A percentile compares a stretch with the other conserved stretches of the same genome.
Conservation (phyloP, 768 basidiomycete species). For the Termitomyces sp. region DNA sequence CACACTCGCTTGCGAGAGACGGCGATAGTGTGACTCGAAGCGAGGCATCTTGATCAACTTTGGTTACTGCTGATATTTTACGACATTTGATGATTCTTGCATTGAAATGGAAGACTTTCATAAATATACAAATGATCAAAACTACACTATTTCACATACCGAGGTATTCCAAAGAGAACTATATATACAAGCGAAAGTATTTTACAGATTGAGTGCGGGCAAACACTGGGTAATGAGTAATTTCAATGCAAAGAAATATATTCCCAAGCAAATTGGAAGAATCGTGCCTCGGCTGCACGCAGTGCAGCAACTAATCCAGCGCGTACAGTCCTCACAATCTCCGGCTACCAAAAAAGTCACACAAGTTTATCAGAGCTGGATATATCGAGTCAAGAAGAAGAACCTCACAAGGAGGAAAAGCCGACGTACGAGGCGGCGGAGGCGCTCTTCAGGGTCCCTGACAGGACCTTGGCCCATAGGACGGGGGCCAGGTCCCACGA, state of each 20-base stretch:
- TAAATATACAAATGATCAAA: too few relatives aligned
- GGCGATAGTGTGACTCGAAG: not conserved
- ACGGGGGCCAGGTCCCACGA: not conserved
- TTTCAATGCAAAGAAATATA: too few relatives aligned
- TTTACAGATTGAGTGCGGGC: too few relatives aligned
- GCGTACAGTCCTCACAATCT: not conserved
- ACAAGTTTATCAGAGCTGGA: not conserved
- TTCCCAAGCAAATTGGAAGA: too few relatives aligned
- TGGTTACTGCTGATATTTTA: not conserved
- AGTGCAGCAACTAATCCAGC: not conserved
- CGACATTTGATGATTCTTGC: not conserved
- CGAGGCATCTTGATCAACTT: not conserved
- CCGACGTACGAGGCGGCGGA: not conserved
- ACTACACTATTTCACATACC: too few relatives aligned
- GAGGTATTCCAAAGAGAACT: too few relatives aligned
- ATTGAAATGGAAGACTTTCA: too few relatives aligned
- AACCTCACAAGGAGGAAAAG: not conserved
- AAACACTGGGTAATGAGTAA: too few relatives aligned
- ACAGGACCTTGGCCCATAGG: constrained; percentile 7
- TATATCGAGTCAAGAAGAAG: not conserved
- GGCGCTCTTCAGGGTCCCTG: constrained; percentile 7
- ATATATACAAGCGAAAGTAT: too few relatives aligned
- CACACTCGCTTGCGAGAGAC: not conserved
- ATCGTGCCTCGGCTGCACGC: not conserved
- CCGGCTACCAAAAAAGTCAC: not conserved